Evolutionary conservation across 2,329 filamentous ascomycete species (phyloP), one percentile per base, ranked within the genome.

Genomic region (Graphilbum ipis-grandicollis): DNA sequence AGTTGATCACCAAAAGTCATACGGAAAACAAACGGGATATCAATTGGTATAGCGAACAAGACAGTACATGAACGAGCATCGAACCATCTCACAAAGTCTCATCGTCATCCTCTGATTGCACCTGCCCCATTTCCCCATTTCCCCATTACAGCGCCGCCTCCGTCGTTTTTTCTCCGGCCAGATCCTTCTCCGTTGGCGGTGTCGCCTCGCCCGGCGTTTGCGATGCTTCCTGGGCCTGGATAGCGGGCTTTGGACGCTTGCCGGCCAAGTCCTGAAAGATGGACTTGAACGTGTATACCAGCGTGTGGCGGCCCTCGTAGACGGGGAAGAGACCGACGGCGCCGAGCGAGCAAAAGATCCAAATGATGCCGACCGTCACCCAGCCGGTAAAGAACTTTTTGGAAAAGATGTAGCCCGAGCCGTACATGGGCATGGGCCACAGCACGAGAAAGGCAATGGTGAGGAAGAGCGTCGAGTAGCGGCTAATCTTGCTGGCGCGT

Each of bases 361-460:
- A 90, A 31, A 86, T 62, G 38, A 90, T 80, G 9, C 77, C 79
- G 9, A 83, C 71, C 1, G 72, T 65, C 10, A 85, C 71, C 80
- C 80, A 88, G 33, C 80, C 80, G 0, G 79, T 82, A 56, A 88
- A 90, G 62, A 90, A 90, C 19, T 65, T 65, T 62, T 82, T 79
- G 54, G 67, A 75, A 57, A 90, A 92, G 37, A 93, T 68, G 52
- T 93, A 93, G 1, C 70, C 70, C 0, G 67, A 66, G 10, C 83
- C 85, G 50, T 90, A 93, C 73, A 93, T 75, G 1, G 85, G 85
- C 68, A 93, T 88, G 0, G 86, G 85, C 84, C 85, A 93, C 14
- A 93, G 67, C 2, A 93, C 65, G 0, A 93, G 60, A 39, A 93
- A 62, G 0, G 72, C 66, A 0, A 93, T 42, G 0, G n/a, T 35